phyloP scores from a whole-genome alignment of 805 yeast genomes.

The Lachancea sp. region DNA sequence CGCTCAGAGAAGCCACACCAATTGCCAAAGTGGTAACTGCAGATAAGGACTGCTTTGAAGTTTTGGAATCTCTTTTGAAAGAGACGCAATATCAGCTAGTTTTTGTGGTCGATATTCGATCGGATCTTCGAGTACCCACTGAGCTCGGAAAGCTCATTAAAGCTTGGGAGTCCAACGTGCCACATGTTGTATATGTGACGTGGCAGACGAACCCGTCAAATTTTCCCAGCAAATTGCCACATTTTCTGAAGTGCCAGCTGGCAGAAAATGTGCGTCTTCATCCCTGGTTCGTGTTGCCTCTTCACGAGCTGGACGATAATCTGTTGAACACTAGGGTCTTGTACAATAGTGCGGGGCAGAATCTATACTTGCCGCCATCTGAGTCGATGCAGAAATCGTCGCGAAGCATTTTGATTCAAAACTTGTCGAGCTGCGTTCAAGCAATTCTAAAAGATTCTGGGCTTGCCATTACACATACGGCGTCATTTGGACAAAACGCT shows the following conservation, averaged over 20 bases:
- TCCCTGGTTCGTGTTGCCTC: slow-evolving; percentile 23
- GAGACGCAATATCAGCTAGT: slow-evolving; percentile 14
- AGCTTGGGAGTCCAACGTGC: not conserved
- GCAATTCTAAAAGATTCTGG: slow-evolving; percentile 19
- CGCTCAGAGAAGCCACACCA: slow-evolving; percentile 22
- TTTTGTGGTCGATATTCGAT: slow-evolving; percentile 24
- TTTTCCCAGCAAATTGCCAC: slow-evolving; percentile 14
- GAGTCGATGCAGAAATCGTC: slow-evolving; percentile 22
- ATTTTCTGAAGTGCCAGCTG: slow-evolving; percentile 15
- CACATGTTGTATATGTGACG: slow-evolving; percentile 1
- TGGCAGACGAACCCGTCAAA: slow-evolving; percentile 7
- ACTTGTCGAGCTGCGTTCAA: slow-evolving; percentile 23
- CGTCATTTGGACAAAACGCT: slow-evolving; percentile 24
- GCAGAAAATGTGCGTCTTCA: not conserved
- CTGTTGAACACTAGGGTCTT: slow-evolving; percentile 20
- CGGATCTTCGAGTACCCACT: slow-evolving; percentile 18
- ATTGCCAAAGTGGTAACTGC: slow-evolving; percentile 24
- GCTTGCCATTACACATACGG: slow-evolving; percentile 22
- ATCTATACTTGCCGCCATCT: slow-evolving; percentile 21
- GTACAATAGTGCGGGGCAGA: slow-evolving; percentile 22
- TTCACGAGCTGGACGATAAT: slow-evolving; percentile 25
- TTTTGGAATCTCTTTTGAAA: slow-evolving; percentile 12
- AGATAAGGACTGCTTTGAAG: slow-evolving; percentile 17
- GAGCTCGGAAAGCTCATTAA: slow-evolving; percentile 8
- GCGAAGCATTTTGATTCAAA: slow-evolving; percentile 22